These are phyloP conservation scores for Cyberlindnera americana DNA, from an alignment of 805 yeast species.

Conservation along the genomic window DNA sequence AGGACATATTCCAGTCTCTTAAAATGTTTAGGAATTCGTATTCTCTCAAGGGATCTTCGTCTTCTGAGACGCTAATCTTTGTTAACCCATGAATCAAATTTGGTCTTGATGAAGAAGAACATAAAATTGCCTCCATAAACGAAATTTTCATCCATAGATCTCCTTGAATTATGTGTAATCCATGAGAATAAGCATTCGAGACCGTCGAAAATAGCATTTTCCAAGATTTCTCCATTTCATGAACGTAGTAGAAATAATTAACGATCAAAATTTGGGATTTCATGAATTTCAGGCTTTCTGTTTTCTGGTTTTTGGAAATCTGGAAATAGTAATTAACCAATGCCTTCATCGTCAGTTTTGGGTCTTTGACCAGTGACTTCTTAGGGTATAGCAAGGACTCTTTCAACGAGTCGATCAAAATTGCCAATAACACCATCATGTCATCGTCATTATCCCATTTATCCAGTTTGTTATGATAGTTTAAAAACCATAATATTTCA, in stretches of 20 bases:
- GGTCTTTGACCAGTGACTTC: conserved; percentile 3
- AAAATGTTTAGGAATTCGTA: conserved; percentile 17
- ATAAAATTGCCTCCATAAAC: conserved; percentile 19
- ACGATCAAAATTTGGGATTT: conserved; percentile 21
- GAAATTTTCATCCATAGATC: conserved; percentile 22
- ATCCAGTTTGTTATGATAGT: conserved; percentile 4
- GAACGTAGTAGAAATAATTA: conserved; percentile 20
- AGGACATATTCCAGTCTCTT: conserved; percentile 17
- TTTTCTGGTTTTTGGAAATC: conserved; percentile 17
- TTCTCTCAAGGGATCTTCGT: conserved; percentile 18
- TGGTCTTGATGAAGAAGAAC: conserved; percentile 21
- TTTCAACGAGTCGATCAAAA: conserved; percentile 22
- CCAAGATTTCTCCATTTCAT: conserved; percentile 22
- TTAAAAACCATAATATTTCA: conserved; percentile 13
- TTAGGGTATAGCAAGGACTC: conserved; percentile 7
- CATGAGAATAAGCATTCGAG: conserved; percentile 21
- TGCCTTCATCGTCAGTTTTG: conserved; percentile 2
- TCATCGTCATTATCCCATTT: conserved; percentile 21
- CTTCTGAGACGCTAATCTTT: conserved; percentile 4
- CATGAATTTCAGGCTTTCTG: conserved; percentile 15
- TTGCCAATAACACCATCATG: conserved; percentile 18
- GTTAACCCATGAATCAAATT: conserved; percentile 14
- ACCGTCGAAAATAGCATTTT: conserved; percentile 22
- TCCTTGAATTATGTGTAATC: conserved; percentile 21
- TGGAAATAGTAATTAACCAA: conserved; percentile 19